Evolutionary conservation across 2,329 filamentous ascomycete species (phyloP), one percentile per base, ranked within the genome.

Genomic region (Penicillium polonicum): DNA sequence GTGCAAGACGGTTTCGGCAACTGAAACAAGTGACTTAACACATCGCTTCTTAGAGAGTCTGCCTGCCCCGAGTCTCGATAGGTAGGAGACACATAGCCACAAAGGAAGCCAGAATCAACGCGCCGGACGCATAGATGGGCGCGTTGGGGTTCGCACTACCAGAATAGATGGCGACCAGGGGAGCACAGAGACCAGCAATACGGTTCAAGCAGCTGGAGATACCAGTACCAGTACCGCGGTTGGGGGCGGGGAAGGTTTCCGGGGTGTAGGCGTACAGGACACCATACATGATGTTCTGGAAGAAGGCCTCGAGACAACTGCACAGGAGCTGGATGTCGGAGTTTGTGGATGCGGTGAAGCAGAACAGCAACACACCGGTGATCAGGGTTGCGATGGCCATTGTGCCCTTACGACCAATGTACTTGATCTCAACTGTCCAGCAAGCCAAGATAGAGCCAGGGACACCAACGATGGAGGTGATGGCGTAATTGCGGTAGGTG

Each of bases 401-500:
- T 2, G 83, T 85, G 15, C 81, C 80, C 67, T 83, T 84, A 43
- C 83, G 80, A 21, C 83, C 82, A 27, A 85, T 66, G 61, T 80
- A 91, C 69, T 88, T 90, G 35, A 86, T 75, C 43, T 88, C 82
- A 55, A 95, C 90, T 1, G 88, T 85, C 67, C 84, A 90, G 56
- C 86, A 88, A 13, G 88, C 91, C 17, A 94, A 77, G 12, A 94
- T 74, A 43, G 87, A 89, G 29, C 91, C 91, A 0, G 90, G 90
- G 1, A 94, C 84, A 41, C 91, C 90, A 46, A 87, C 83, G 36
- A 91, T 78, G 39, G 88, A 90, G 15, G 89, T 90, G 71, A 95
- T 92, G 70, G 87, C 87, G 72, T 92, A 93, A 79, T 91, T 91
- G 62, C 89, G 86, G 77, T 94, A 95, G 36, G 75, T 79, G 35